Evolutionary conservation across 345 rosid species (phyloP).

Genomic region (Xanthoceras sorbifolium): DNA sequence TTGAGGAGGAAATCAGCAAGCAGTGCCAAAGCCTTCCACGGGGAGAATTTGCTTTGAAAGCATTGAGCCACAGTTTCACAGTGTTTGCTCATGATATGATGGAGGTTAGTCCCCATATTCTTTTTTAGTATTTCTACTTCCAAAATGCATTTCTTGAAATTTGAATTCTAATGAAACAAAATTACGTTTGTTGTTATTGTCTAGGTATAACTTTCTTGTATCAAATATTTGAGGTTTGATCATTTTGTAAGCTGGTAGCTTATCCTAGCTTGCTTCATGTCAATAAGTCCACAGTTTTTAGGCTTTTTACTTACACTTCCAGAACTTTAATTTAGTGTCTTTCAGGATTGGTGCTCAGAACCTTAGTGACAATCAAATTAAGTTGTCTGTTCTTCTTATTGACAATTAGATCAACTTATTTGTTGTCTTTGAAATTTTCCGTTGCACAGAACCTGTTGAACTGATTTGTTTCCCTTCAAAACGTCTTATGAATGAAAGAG

Average conservation of each 20-base stretch:
- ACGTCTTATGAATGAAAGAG: no score
- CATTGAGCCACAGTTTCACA: constrained; percentile 78
- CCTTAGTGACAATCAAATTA: not conserved
- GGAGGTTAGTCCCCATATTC: constrained; percentile 54
- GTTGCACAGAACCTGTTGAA: not conserved
- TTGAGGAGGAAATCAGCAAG: constrained; percentile 73
- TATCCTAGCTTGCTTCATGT: not conserved
- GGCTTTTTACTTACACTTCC: not conserved
- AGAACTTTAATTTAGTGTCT: no score
- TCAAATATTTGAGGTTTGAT: not conserved
- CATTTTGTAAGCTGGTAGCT: not conserved
- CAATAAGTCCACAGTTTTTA: not conserved
- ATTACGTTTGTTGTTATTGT: not conserved
- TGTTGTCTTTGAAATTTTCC: not conserved
- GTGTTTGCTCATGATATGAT: constrained; percentile 80
- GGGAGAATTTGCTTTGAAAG: constrained; percentile 81
- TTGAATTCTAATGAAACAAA: not conserved
- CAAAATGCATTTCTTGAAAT: not conserved
- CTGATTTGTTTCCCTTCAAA: not conserved
- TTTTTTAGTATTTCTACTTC: not conserved
- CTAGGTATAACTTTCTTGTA: not conserved
- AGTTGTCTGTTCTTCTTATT: not conserved
- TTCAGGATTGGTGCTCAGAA: not conserved
- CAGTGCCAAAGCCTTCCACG: constrained; percentile 81
- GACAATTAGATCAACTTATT: not conserved